These are phyloP conservation scores for Cinchona pubescens DNA, from an alignment of 257 asterid species.

Conservation along the genomic window DNA sequence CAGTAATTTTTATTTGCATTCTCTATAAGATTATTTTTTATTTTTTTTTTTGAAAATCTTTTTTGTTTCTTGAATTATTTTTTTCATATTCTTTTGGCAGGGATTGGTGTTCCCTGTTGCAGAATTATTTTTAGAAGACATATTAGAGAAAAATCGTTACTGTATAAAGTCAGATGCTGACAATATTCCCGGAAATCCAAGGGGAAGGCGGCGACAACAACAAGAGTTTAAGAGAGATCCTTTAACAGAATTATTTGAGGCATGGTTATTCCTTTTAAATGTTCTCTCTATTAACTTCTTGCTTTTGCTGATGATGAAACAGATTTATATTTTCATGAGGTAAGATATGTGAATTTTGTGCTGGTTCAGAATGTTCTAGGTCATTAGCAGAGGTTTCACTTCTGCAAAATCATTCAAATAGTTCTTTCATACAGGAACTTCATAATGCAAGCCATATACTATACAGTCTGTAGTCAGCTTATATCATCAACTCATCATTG, in stretches of 20 bases:
- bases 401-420: neutral
- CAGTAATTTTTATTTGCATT: conserved; percentile 45
- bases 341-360: neutral
- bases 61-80: conserved; percentile 13
- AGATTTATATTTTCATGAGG: neutral
- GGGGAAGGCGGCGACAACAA: conserved; percentile 59
- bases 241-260: conserved; percentile 79
- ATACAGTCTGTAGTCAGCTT: neutral
- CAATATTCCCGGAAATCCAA: conserved; percentile 51
- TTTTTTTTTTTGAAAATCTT: conserved; percentile 15
- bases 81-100: conserved; percentile 40
- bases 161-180: conserved; percentile 50
- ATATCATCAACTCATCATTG: neutral
- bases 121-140: conserved; percentile 83
- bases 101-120: conserved; percentile 87
- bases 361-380: no score
- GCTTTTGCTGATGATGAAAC: neutral
- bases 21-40: no score
- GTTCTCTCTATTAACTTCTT: neutral
- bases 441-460: neutral
- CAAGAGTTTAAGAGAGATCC: conserved; percentile 72
- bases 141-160: conserved; percentile 75
- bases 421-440: neutral
- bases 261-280: conserved; percentile 28
- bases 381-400: neutral